Evolutionary conservation across 1,284 basidiomycete species (phyloP), one percentile per base, ranked within the genome.

Genomic region (Anthracocystis walkeri): DNA sequence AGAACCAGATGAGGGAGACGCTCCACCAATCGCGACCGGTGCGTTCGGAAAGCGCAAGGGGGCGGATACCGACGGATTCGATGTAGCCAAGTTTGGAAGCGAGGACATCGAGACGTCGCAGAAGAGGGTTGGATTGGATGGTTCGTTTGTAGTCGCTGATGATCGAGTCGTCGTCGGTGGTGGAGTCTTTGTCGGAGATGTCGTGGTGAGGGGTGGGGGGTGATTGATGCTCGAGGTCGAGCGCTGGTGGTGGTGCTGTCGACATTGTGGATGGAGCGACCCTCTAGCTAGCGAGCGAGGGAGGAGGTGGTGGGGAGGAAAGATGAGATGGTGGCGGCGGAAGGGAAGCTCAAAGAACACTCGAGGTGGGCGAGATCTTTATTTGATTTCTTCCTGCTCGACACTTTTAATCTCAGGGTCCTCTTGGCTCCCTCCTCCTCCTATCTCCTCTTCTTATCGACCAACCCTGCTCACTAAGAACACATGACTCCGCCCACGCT

Each of bases 11-110:
- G 20, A 77, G 58, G 5, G 60, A 41, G 23, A 75, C 69, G 75
- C 88, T 89, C 88, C 88, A 89, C 53, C 86, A 82, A 60, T 89
- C 87, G 11, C 14, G 55, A 20, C 63, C 71, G 2, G 54, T 78
- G 7, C 73, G 66, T 52, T 69, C 67, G 12, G 69, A 53, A 1
- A 65, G 46, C 2, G 66, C 45, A 14, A 82, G 57, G 2, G 80
- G 80, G 1, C 68, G 74, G 49, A 82, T 81, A 31, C 75, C 67
- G 44, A 76, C 56, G 25, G 63, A 65, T 49, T 82, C 80, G 55
- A 81, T 53, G 29, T 63, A 52, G 38, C 38, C 51, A 16, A 82
- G 72, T n/a, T 54, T 57, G 11, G 41, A 44, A 1, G 70, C 41
- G 31, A 74, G 20, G 4, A 56, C 31, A 33, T 77, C 70, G 31